Percentiles rank a stretch among this genome's conserved stretches.
These are phyloP conservation scores for Ophiosphaerella herpotricha DNA, from an alignment of 2,329 filamentous ascomycete species.

Conservation along the genomic window DNA sequence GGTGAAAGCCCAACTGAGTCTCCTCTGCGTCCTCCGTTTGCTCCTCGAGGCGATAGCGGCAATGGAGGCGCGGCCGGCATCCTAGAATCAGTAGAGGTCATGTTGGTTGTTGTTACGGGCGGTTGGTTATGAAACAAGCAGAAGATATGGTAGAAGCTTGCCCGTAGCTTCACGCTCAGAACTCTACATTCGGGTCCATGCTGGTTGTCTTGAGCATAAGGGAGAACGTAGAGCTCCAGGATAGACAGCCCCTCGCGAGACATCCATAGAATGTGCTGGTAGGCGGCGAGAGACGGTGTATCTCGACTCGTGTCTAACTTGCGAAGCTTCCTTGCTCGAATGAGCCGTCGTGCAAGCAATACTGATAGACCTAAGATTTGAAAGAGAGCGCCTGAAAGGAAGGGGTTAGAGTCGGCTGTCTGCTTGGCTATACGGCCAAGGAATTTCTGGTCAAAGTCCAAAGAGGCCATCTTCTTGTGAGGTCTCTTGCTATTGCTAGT, in stretches of 20 bases:
- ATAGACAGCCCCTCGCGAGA: slow-evolving; percentile 88
- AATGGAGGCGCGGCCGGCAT: slow-evolving; percentile 28
- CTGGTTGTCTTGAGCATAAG: slow-evolving; percentile 70
- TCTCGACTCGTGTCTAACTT: slow-evolving; percentile 78
- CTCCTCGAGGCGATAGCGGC: slow-evolving; percentile 26
- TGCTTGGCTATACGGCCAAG: slow-evolving; percentile 84
- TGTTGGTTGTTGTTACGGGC: slow-evolving; percentile 57
- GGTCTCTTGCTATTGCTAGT: slow-evolving; percentile 2
- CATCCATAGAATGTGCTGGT: slow-evolving; percentile 94
- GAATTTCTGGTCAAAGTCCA: slow-evolving; percentile 97
- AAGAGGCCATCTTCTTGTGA: slow-evolving; percentile 76
- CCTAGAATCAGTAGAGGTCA: slow-evolving; percentile 38
- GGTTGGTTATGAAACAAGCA: slow-evolving; percentile 95
- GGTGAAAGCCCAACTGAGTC: slow-evolving; percentile 35
- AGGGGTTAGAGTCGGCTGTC: slow-evolving; percentile 75
- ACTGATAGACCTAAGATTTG: slow-evolving; percentile 90
- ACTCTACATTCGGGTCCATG: slow-evolving; percentile 81
- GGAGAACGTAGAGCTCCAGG: slow-evolving; percentile 82
- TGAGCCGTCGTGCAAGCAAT: slow-evolving; percentile 80
- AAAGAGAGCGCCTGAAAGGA: slow-evolving; percentile 82
- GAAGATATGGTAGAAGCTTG: slow-evolving; percentile 95
- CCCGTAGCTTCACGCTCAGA: slow-evolving; percentile 85
- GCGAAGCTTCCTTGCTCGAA: slow-evolving; percentile 80
- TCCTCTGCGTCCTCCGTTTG: slow-evolving; percentile 29
- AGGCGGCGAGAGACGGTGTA: slow-evolving; percentile 79